phyloP scores from a whole-genome alignment of 2,329 filamentous ascomycete genomes.

The Helotiales sp. region DNA sequence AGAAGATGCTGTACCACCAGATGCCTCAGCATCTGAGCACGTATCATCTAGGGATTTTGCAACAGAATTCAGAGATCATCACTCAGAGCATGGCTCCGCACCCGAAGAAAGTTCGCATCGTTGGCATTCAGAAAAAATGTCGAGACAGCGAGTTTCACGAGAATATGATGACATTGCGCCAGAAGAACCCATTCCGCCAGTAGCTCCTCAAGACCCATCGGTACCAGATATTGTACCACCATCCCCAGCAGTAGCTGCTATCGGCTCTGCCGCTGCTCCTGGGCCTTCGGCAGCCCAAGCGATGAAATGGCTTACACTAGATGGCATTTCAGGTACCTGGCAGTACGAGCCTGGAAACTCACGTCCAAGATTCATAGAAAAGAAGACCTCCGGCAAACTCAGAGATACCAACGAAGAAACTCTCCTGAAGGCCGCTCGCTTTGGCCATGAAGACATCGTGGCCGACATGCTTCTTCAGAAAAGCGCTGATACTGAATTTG shows the following conservation, averaged over 20 bases:
- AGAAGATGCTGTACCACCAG: neutral
- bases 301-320: neutral
- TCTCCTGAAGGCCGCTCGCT: neutral
- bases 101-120: neutral
- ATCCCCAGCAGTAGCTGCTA: neutral
- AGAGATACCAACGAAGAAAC: conserved; percentile 6
- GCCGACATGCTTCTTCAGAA: neutral
- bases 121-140: neutral
- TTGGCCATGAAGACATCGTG: neutral
- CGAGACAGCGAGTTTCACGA: neutral
- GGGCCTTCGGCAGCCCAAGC: neutral
- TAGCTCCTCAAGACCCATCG: neutral
- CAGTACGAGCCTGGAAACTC: conserved; percentile 4
- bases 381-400: neutral
- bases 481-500: neutral
- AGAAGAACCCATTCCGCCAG: neutral
- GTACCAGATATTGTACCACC: neutral
- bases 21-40: neutral
- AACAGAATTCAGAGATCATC: neutral
- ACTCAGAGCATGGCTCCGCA: neutral
- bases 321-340: neutral
- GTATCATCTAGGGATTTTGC: neutral
- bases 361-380: neutral
- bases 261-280: neutral
- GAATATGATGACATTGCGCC: neutral